Base-by-base conservation (phyloP, 2,329 filamentous ascomycete genomes). In the Fusarium duplospermum region DNA sequence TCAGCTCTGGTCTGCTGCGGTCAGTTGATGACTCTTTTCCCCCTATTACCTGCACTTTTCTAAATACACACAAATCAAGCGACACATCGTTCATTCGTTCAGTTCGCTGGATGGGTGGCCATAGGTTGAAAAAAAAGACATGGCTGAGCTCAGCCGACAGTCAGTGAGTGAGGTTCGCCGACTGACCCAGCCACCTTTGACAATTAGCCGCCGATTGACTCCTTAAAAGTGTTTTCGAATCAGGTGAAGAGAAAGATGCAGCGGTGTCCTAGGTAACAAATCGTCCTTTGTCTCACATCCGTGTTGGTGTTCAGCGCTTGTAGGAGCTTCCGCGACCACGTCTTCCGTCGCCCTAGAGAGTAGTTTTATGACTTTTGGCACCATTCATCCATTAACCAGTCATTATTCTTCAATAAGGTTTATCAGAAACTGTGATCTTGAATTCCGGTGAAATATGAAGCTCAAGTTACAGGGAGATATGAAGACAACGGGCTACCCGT, bases 191-290 rank as follows among this genome's bases (percentile, higher is more conserved):
- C 24, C 47, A 13, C 18, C 10, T 18, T 18, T 1, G 1, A 10
- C 13, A 24, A 47, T 14, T n/a, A 9, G 11, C 24, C 27, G 18
- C 11, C 22, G 18, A n/a, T 20, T 9, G 6, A n/a, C 18, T n/a
- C n/a, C 10, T 52, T 10, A 2, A 13, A 13, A 4, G 18, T 52
- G 9, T 10, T 29, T 31, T 20, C 3, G 10, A n/a, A 14, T 11
- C 5, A 13, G 1, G 10, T n/a, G 18, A 7, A 31, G 1, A 6
- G 24, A 0, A 13, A 29, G 2, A 1, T 5, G 4, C n/a, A 1
- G 16, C 3, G n/a, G 16, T 52, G n/a, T 20, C 16, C 10, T n/a
- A 0, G 27, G 22, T 9, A 31, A n/a, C 24, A 14, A 13, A n/a
- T 18, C 8, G 47, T 20, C 13, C 10, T 29, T n/a, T 11, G 10